Evolutionary conservation across 768 basidiomycete genomes (phyloP), one percentile per base, ranked within the genome.

Genomic region (Neoboletus magnificus): DNA sequence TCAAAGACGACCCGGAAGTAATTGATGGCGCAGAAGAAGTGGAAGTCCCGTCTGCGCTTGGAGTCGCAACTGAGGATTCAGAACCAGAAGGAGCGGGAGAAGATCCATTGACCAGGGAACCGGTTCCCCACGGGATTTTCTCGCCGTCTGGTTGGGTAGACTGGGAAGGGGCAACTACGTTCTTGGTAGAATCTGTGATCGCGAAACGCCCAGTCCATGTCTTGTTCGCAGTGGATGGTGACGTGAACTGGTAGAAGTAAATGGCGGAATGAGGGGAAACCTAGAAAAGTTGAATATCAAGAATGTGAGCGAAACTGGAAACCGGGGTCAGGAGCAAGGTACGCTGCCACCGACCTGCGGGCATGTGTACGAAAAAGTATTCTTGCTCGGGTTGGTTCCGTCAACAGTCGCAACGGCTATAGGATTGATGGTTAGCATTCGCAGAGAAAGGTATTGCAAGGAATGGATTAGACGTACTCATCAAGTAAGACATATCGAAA

Each of bases 221-320:
- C 65, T 74, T 76, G 47, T 64, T 65, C 36, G 71, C 1, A 1
- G 81, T 65, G 7, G 57, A 63, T 0, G 79, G 72, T 1, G 81
- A 70, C 16, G 80, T 75, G 76, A 88, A 91, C 63, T 91, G 87
- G 70, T 89, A 89, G 76, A 91, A 92, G 75, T 91, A 92, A 60
- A 91, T 83, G 36, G 82, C 65, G 2, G 89, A 77, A 69, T 86
- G 75, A 20, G 82, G 79, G 20, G 73, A 73, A 37, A 91, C 87
- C 85, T 87, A 40, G 20, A 29, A 41, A 23, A 18, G 10, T 54
- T 20, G 8, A 49, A 48, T 15, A 35, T 30, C 22, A 23, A 20
- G 11, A 12, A 48, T 27, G 50, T 54, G 50, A 48, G n/a, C 39
- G 42, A 13, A 32, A 10, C 39, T 25, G 18, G 13, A 25, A 5